These are phyloP conservation scores for Fusarium metavorans DNA, from an alignment of 2,329 filamentous ascomycete genomes.

Conservation along the genomic window DNA sequence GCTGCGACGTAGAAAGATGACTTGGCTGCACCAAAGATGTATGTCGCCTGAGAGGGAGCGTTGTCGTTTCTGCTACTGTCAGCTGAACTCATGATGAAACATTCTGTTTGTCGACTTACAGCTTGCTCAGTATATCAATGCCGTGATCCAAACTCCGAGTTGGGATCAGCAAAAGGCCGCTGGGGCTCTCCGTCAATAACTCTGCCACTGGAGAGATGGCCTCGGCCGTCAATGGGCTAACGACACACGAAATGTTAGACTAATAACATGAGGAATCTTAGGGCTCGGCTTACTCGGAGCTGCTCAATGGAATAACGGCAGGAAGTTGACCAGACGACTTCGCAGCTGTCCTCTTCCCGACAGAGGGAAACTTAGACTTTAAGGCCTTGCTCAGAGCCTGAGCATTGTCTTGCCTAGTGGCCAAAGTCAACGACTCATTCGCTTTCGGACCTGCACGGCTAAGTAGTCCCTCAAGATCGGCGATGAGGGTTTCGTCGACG, in stretches of 20 bases:
- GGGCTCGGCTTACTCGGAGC: not conserved
- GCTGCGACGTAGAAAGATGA: not conserved
- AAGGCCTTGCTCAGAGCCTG: not conserved
- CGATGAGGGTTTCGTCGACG: not conserved
- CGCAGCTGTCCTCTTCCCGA: not conserved
- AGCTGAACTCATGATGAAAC: not conserved
- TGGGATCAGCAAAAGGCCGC: not conserved
- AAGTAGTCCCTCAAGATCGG: not conserved
- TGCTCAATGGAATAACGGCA: not conserved
- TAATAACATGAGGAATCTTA: fast-evolving
- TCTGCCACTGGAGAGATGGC: not conserved
- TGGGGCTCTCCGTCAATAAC: not conserved
- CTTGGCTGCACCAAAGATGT: not conserved
- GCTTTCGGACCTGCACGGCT: not conserved
- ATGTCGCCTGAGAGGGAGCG: not conserved
- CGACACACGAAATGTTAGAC: not conserved
- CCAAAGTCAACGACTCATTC: not conserved
- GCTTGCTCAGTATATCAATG: not conserved
- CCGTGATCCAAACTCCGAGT: not conserved
- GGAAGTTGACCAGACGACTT: not conserved
- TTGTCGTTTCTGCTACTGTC: not conserved
- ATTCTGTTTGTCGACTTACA: not conserved
- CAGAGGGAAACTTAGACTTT: not conserved
- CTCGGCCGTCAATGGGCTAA: not conserved
- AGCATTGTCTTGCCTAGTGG: not conserved